Percentiles rank a stretch among this genome's conserved stretches.
Conservation (phyloP, 2,329 filamentous ascomycete genomes). For the Sporothrix pseudoabietina region DNA sequence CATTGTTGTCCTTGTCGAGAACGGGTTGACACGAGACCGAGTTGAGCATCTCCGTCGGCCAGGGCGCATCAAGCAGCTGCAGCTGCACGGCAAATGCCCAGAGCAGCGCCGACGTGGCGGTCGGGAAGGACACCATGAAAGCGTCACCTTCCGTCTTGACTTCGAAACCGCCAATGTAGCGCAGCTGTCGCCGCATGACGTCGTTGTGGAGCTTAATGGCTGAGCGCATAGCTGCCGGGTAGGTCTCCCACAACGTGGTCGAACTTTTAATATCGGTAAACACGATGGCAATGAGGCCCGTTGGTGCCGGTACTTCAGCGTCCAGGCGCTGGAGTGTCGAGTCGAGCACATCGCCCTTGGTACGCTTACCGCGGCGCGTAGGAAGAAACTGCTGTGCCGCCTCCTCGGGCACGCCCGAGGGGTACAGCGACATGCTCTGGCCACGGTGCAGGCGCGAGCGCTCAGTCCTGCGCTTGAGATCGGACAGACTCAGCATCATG, state of each 20-base stretch:
- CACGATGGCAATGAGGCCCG: conserved; percentile 86
- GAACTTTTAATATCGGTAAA: conserved; percentile 99
- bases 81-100: conserved; percentile 97
- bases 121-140: conserved; percentile 98
- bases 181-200: conserved; percentile 88
- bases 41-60: conserved; percentile 90
- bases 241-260: conserved; percentile 93
- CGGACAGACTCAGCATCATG: conserved; percentile 93
- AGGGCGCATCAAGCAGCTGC: conserved; percentile 81
- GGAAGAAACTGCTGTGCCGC: conserved; percentile 59
- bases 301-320: conserved; percentile 86
- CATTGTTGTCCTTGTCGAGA: conserved; percentile 77
- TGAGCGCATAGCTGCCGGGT: conserved; percentile 91
- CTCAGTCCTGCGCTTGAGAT: conserved; percentile 80
- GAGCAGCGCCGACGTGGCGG: conserved; percentile 87
- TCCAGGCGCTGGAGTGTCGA: conserved; percentile 85
- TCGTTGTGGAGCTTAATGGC: conserved; percentile 98
- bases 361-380: conserved; percentile 65
- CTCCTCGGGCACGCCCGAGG: conserved; percentile 72
- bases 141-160: conserved; percentile 99
- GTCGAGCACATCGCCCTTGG: conserved; percentile 70
- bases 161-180: conserved; percentile 94
- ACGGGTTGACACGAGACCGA: conserved; percentile 82
- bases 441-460: conserved; percentile 72
- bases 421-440: conserved; percentile 82